A percentile compares a stretch with the other conserved stretches of the same genome.
These are phyloP conservation scores for Urochloa ruziziensis DNA, from an alignment of 176 grass and related monocot genomes.

Conservation along the genomic window DNA sequence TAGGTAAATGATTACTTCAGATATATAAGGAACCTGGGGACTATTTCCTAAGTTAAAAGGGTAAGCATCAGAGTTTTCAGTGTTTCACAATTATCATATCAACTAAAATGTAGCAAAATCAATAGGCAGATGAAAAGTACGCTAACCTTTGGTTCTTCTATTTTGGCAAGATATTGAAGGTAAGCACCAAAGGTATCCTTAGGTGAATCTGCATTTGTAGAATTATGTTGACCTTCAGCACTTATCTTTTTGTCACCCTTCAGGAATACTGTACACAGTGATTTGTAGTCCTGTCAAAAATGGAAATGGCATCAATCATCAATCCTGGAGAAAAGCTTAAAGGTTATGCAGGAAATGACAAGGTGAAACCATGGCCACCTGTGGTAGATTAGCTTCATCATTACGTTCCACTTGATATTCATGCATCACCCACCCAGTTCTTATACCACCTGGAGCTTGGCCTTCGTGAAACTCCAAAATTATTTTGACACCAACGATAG, in stretches of 20 bases:
- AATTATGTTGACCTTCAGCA: conserved; percentile 23
- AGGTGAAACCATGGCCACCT: conserved; percentile 27
- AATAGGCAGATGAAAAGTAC: not conserved
- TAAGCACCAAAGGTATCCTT: conserved; percentile 9
- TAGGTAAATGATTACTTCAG: not conserved
- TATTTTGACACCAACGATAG: conserved; percentile 36
- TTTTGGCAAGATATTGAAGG: conserved; percentile 27
- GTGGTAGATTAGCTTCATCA: conserved; percentile 26
- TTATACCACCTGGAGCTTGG: conserved; percentile 34
- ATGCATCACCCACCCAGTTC: conserved; percentile 55
- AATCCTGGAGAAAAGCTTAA: not conserved
- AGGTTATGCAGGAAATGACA: not conserved
- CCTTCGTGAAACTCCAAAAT: conserved; percentile 39
- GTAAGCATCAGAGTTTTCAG: too few relatives aligned
- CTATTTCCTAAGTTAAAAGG: not conserved
- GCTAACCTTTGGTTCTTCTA: conserved; percentile 43
- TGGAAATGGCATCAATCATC: conserved; percentile 10
- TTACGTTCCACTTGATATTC: conserved; percentile 42
- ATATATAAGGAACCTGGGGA: too few relatives aligned
- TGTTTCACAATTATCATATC: not conserved
- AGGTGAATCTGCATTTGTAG: conserved; percentile 10
- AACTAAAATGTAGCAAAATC: not conserved
- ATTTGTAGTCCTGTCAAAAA: conserved; percentile 58
- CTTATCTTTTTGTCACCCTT: conserved; percentile 16
- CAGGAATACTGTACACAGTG: conserved; percentile 58